Percentiles rank a stretch among this genome's conserved stretches.
Conservation (phyloP, 352 stramenopile genomes). For the Globisporangium cystogenes region DNA sequence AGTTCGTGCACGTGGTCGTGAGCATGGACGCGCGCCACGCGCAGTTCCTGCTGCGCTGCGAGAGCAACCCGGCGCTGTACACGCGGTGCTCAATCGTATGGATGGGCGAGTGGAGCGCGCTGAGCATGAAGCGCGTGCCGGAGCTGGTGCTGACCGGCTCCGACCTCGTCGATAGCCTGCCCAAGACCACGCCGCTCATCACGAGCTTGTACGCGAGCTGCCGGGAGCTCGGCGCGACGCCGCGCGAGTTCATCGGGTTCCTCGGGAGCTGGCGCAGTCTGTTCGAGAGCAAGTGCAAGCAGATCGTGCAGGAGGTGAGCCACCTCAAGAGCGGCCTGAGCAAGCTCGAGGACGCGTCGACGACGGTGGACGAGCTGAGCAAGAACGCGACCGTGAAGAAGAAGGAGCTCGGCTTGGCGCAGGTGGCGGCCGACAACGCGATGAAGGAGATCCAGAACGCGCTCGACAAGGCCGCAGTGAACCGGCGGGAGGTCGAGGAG, state of each 20-base stretch:
- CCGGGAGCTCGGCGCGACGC: constrained; percentile 66
- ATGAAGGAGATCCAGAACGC: constrained; percentile 96
- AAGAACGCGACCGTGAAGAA: constrained; percentile 87
- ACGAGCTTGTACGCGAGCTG: constrained; percentile 58
- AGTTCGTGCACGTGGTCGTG: constrained; percentile 88
- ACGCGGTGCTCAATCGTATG: constrained; percentile 89
- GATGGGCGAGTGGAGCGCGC: constrained; percentile 89
- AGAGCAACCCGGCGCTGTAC: constrained; percentile 93
- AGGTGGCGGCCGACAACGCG: constrained; percentile 87
- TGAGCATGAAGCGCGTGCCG: constrained; percentile 75
- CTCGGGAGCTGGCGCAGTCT: constrained; percentile 74
- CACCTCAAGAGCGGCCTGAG: constrained; percentile 87
- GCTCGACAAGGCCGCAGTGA: constrained; percentile 82
- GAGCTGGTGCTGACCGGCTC: constrained; percentile 56
- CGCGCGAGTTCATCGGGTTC: constrained; percentile 85
- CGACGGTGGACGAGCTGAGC: constrained; percentile 90
- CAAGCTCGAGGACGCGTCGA: constrained; percentile 89
- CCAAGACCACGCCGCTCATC: constrained; percentile 50
- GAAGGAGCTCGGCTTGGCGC: constrained; percentile 82
- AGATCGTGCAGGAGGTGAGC: constrained; percentile 81
- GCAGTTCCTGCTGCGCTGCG: constrained; percentile 84
- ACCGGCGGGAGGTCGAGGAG: constrained; percentile 89
- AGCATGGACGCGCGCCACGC: constrained; percentile 64
- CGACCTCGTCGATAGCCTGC: constrained; percentile 53
- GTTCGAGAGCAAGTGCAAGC: constrained; percentile 74